Base-by-base conservation (phyloP, 208 protist species). In the Leishmania gerbilli region DNA sequence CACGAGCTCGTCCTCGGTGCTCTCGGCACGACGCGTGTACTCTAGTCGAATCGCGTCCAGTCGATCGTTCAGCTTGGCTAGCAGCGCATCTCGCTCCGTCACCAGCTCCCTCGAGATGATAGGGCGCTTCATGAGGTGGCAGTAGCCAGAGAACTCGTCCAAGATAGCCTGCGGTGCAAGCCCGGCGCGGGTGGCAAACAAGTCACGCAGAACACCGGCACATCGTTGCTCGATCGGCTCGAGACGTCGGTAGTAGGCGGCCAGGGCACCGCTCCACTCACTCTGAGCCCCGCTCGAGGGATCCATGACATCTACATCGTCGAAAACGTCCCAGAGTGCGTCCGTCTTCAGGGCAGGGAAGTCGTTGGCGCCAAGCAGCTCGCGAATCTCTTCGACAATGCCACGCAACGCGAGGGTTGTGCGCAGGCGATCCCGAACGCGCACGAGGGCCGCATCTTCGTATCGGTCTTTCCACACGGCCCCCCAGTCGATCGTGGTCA, bases 31-130 rank as follows among this genome's bases (percentile, higher is more conserved):
- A 75, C 91, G 91, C 84, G 98, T 92, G 84, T 96, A 98, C 87
- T 98, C 94, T 58, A 96, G 77, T 7, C 94, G 92, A 79, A 97
- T 94, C 37, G 88, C 84, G 55, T 96, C 90, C 17, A 98, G 84
- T 0, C 93, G 90, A 77, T 98, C 95, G 79, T 97, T 97, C 49
- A 98, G 87, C 77, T 97, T 97, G 1, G 94, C 88, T 6, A 98
- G 87, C 21, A 98, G 85, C 1, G 83, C 85, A 21, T 97, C 94
- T 15, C 96, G 91, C 85, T 98, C 96, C 17, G 76, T 85, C 15
- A 94, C 84, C n/a, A 98, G 88, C 85, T 97, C 94, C 80, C 93
- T 92, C n/a, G 91, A 81, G 65, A 98, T 88, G 80, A 96, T 93
- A 40, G 95, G 93, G 31, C 94, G 91, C 76, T 93, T 92, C 83